Percentiles rank a stretch among this genome's conserved stretches.
Conservation (phyloP, 2,329 filamentous ascomycete species). For the Penicillium sp. region DNA sequence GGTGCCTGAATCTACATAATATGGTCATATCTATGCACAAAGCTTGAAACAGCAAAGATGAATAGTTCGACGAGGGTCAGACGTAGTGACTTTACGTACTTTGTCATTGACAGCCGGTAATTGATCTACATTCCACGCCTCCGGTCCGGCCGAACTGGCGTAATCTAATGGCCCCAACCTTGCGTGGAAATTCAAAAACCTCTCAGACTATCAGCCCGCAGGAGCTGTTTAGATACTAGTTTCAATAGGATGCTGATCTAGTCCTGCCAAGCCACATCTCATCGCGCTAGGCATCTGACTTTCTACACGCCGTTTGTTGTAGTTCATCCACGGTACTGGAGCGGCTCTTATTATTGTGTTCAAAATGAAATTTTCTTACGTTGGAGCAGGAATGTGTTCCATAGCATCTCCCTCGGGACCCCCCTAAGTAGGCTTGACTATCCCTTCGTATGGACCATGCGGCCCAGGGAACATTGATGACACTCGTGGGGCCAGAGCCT, state of each 20-base stretch:
- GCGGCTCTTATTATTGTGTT: too few species aligned
- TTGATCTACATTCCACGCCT: conserved; percentile 15
- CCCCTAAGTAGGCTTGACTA: not conserved
- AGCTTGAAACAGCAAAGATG: conserved; percentile 13
- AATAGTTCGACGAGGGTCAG: not conserved
- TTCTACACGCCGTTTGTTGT: too few species aligned
- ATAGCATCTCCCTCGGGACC: too few species aligned
- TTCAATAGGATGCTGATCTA: conserved; percentile 2
- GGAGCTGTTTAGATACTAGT: not conserved
- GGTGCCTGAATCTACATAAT: not conserved
- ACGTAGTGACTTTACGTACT: conserved; percentile 5
- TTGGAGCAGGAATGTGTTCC: too few species aligned
- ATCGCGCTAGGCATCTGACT: not conserved
- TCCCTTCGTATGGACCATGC: not conserved
- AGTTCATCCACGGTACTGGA: too few species aligned
- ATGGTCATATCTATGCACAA: conserved; percentile 3
- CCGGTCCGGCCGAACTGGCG: conserved; percentile 12
- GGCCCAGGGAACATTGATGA: not conserved
- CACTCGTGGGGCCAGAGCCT: not conserved
- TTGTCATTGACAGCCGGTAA: conserved; percentile 6
- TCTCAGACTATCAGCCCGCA: not conserved
- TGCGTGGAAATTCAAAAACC: conserved; percentile 1
- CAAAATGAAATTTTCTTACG: too few species aligned
- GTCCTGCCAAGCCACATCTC: not conserved
- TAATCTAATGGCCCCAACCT: conserved; percentile 12